phyloP scores from a whole-genome alignment of 1,139 yeast species.

The Meyerozyma elateridarum region DNA sequence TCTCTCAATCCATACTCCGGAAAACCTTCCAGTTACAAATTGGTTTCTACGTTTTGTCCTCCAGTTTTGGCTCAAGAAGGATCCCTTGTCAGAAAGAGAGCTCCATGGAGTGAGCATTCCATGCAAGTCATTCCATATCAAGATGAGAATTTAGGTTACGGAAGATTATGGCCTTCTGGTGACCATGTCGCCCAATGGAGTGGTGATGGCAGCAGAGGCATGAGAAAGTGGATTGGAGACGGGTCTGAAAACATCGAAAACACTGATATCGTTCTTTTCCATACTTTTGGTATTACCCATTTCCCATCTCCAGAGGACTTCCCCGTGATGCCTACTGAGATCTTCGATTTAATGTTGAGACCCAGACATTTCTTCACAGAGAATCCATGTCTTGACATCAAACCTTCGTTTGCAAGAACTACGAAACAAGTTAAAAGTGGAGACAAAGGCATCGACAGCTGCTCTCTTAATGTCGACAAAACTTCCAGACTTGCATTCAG shows the following conservation, averaged over 20 bases:
- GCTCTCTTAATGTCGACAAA: conserved; percentile 36
- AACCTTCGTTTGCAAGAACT: conserved; percentile 64
- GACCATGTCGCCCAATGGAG: conserved; percentile 77
- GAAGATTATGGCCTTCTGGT: conserved; percentile 73
- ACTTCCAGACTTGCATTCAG: conserved; percentile 40
- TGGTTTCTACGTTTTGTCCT: conserved; percentile 74
- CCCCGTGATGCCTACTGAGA: conserved; percentile 87
- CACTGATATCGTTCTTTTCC: conserved; percentile 69
- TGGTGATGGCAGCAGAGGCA: conserved; percentile 68
- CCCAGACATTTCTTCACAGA: conserved; percentile 75
- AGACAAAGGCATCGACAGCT: conserved; percentile 27
- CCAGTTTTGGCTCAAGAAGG: conserved; percentile 70
- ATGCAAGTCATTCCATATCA: conserved; percentile 67
- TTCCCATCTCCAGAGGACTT: conserved; percentile 88
- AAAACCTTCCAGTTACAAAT: conserved; percentile 70
- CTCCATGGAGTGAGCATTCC: conserved; percentile 71
- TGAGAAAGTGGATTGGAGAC: conserved; percentile 70
- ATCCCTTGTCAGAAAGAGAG: conserved; percentile 72
- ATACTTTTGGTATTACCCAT: conserved; percentile 79
- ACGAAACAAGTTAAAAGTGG: conserved; percentile 52
- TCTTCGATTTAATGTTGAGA: conserved; percentile 66
- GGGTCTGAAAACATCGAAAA: conserved; percentile 59
- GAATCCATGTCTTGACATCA: conserved; percentile 72
- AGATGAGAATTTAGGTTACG: conserved; percentile 47
- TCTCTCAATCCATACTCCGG: conserved; percentile 64